These are phyloP conservation scores for Glarea lozoyensis DNA, from an alignment of 495 filamentous ascomycete genomes.

Conservation along the genomic window DNA sequence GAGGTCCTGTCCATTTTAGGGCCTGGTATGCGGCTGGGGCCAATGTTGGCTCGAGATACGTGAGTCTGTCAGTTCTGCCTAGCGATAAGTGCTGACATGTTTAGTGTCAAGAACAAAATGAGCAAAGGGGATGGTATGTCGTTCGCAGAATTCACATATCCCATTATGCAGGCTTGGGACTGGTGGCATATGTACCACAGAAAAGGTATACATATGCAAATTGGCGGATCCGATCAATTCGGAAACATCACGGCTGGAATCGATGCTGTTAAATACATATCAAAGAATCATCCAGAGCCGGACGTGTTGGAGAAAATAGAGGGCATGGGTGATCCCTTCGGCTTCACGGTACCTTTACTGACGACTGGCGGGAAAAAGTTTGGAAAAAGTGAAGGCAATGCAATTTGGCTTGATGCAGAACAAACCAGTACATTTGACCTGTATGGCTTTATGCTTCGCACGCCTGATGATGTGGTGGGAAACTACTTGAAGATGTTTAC, in stretches of 20 bases:
- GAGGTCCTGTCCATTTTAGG: slow-evolving; percentile 69
- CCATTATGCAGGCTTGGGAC: slow-evolving; percentile 92
- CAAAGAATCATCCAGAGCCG: slow-evolving; percentile 41
- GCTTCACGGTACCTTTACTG: slow-evolving; percentile 83
- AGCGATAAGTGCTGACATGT: not conserved
- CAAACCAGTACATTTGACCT: slow-evolving; percentile 78
- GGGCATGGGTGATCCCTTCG: slow-evolving; percentile 43
- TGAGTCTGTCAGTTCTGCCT: slow-evolving; percentile 36
- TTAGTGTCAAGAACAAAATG: slow-evolving; percentile 75
- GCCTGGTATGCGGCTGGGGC: slow-evolving; percentile 59
- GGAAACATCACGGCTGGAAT: slow-evolving; percentile 93
- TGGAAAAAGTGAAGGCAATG: slow-evolving; percentile 91
- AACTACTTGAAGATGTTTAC: slow-evolving; percentile 84
- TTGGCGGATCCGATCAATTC: slow-evolving; percentile 92
- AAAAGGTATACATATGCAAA: slow-evolving; percentile 65
- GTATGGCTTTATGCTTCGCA: slow-evolving; percentile 81
- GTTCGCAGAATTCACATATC: slow-evolving; percentile 87
- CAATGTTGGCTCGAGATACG: slow-evolving; percentile 88
- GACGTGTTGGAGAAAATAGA: slow-evolving; percentile 20
- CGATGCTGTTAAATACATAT: slow-evolving; percentile 66
- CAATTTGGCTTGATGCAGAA: slow-evolving; percentile 80
- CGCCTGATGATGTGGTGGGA: slow-evolving; percentile 69
- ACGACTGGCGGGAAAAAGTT: slow-evolving; percentile 87
- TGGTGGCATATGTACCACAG: slow-evolving; percentile 74
- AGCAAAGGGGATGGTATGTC: slow-evolving; percentile 80